Evolutionary conservation across 352 stramenopile genomes (phyloP).

Genomic region (Globisporangium spiculum): DNA sequence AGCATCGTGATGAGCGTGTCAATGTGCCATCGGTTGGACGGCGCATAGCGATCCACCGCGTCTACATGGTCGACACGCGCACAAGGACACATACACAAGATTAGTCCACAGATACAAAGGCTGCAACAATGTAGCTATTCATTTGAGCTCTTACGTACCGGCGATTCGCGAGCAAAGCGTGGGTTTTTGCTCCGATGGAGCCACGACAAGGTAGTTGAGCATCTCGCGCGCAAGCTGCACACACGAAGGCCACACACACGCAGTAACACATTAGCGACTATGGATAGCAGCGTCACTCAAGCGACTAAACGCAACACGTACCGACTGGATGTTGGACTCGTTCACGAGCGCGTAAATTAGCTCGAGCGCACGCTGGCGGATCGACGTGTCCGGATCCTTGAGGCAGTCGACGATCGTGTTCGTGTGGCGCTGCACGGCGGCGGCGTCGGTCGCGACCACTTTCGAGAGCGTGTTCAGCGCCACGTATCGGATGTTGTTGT

Average conservation of each 20-base stretch:
- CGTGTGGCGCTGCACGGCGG: conserved; percentile 96
- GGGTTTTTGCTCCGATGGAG: conserved; percentile 92
- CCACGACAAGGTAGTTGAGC: conserved; percentile 99
- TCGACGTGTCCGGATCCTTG: conserved; percentile 98
- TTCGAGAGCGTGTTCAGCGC: conserved; percentile 97
- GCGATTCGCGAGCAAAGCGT: conserved; percentile 95
- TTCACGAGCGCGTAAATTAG: conserved; percentile 99
- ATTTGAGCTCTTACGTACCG: conserved; percentile 35
- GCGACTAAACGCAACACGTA: conserved; percentile 20
- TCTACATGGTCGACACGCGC: conserved; percentile 28
- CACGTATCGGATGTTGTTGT: conserved; percentile 99
- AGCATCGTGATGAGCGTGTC: conserved; percentile 99
- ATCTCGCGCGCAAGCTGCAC: conserved; percentile 94
- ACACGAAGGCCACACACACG: background rate
- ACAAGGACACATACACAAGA: conserved; percentile 5
- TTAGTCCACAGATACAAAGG: background rate
- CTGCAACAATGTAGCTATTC: background rate
- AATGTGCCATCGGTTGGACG: conserved; percentile 89
- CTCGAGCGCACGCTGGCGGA: conserved; percentile 97
- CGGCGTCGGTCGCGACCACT: conserved; percentile 87
- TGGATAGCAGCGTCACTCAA: background rate
- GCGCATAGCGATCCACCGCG: conserved; percentile 80
- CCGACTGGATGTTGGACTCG: conserved; percentile 93
- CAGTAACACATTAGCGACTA: background rate
- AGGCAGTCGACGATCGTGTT: conserved; percentile 94